Evolutionary conservation across 2,329 filamentous ascomycete genomes (phyloP).

Genomic region (Venturia nashicola): DNA sequence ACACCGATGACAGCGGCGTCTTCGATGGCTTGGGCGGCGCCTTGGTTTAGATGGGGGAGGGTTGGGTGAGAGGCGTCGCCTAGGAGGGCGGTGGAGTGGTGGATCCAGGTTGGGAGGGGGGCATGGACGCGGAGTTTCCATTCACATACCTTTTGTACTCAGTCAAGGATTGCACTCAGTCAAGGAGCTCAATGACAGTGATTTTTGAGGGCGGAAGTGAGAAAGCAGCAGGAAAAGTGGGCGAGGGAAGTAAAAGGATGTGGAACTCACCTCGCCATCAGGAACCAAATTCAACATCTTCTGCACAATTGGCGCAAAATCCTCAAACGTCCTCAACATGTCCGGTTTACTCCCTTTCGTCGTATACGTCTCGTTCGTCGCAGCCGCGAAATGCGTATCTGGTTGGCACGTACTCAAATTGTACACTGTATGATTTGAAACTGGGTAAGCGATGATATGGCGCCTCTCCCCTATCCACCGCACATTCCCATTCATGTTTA

Average conservation of each 20-base stretch:
- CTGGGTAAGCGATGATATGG: constrained; percentile 69
- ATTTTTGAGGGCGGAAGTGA: too few relatives aligned
- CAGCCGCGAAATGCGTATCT: constrained; percentile 46
- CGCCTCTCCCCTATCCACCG: constrained; percentile 66
- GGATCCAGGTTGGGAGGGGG: constrained; percentile 49
- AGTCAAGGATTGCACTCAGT: too few relatives aligned
- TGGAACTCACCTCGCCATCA: constrained; percentile 37
- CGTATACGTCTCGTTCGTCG: constrained; percentile 49
- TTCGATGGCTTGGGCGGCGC: constrained; percentile 53
- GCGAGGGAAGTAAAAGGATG: too few relatives aligned
- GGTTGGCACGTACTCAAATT: constrained; percentile 54
- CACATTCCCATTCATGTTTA: constrained; percentile 55
- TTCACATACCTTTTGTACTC: constrained; percentile 37
- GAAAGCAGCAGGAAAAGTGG: too few relatives aligned
- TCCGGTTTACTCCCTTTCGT: constrained; percentile 47
- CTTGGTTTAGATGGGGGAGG: constrained; percentile 51
- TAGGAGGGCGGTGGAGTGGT: constrained; percentile 39
- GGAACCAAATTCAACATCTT: constrained; percentile 49
- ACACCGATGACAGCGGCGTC: constrained; percentile 46
- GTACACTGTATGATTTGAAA: constrained; percentile 54
- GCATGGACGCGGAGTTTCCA: constrained; percentile 53
- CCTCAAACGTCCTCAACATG: constrained; percentile 47
- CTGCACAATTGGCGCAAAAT: constrained; percentile 50
- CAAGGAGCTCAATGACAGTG: too few relatives aligned
- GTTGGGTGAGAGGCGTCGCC: constrained; percentile 53